Base-by-base conservation (phyloP, 2,329 filamentous ascomycete genomes). In the Gaeumannomyces sp. region DNA sequence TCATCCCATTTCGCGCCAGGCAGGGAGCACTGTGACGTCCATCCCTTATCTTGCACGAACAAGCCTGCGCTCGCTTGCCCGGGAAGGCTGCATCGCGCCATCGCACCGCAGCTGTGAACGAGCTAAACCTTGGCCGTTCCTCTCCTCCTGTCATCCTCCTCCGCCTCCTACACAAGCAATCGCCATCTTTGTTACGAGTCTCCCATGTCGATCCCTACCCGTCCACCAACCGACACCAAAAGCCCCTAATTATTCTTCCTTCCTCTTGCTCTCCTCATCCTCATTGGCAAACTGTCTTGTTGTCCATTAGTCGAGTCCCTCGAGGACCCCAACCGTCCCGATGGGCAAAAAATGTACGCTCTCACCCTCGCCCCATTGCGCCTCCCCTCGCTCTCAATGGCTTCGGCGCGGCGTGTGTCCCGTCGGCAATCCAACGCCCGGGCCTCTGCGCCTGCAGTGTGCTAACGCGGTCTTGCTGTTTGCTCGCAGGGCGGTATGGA, bases 401-500 rank as follows among this genome's bases (percentile, higher is more conserved):
- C 28, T 25, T 45, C 38, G 38, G 38, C 38, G 38, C 38, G 38
- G 6, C 56, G 10, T 27, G 11, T 58, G 27, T 2, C 22, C n/a
- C 53, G 8, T 57, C 53, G n/a, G 53, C 53, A 57, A n/a, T 25
- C 27, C 53, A 28, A 25, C 25, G 8, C 56, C 4, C n/a, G n/a
- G n/a, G 4, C 50, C 27, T 56, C 13, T 28, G 28, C 59, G 14
- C 13, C 28, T 38, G 60, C 60, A 11, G 22, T 19, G 35, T 62
- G 61, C 66, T 67, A 28, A 66, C 35, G 6, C 53, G 27, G n/a
- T 53, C 61, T 62, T 59, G 35, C 59, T 61, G 25, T 62, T 63
- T 13, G 22, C 19, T 59, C 27, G 4, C 33, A 87, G 84, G 82
- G 73, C 84, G 86, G 80, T 97, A 96, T 83, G 95, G 93, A 75